A percentile compares a stretch with the other conserved stretches of the same genome.
Evolutionary conservation across 176 grass and related monocot genomes (phyloP).

Genomic region (Raddia guianensis): DNA sequence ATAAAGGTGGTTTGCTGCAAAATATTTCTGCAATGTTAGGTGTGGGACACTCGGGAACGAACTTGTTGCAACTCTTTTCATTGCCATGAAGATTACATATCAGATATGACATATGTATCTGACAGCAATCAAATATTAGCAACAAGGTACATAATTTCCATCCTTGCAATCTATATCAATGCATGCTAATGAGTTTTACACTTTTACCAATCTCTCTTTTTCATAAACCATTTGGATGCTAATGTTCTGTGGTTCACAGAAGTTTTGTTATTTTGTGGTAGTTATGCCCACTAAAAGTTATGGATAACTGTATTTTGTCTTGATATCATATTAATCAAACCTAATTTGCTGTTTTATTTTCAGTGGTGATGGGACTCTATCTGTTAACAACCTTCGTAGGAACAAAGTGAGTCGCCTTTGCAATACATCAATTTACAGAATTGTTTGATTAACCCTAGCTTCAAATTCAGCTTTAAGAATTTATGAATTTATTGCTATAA

Average conservation of each 20-base stretch:
- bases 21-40: conserved; percentile 46
- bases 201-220: background rate
- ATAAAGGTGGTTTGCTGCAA: conserved; percentile 14
- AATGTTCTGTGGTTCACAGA: background rate
- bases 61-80: conserved; percentile 89
- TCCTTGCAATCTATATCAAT: conserved; percentile 14
- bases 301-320: background rate
- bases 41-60: conserved; percentile 82
- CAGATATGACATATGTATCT: conserved; percentile 75
- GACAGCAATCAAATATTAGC: conserved; percentile 83
- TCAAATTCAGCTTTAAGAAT: conserved; percentile 13
- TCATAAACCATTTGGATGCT: background rate
- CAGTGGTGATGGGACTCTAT: conserved; percentile 91
- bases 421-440: background rate
- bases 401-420: conserved; percentile 69
- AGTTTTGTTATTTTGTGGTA: background rate
- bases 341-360: conserved; percentile 36
- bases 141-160: conserved; percentile 59
- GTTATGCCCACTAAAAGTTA: conserved; percentile 17
- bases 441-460: background rate
- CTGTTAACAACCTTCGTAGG: conserved; percentile 73
- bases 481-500: conserved; percentile 2
- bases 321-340: conserved; percentile 20
- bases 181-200: background rate
- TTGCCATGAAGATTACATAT: conserved; percentile 94